Evolutionary conservation across 169 alveolate species (phyloP).

Genomic region (Plasmodium malariae): DNA sequence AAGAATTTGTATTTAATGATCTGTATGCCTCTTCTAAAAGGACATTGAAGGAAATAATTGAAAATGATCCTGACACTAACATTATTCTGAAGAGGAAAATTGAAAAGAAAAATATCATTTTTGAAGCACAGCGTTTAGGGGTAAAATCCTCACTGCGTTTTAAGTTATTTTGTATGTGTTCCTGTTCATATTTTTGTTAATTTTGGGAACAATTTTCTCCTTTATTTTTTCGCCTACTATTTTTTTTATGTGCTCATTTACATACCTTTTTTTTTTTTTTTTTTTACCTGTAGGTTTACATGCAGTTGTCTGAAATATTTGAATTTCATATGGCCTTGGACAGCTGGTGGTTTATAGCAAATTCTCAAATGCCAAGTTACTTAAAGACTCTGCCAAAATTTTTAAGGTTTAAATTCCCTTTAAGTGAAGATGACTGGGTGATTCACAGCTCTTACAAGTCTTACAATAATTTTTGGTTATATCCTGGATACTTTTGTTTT

Average conservation of each 20-base stretch:
- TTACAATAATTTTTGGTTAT: constrained; percentile 82
- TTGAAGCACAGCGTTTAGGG: constrained; percentile 73
- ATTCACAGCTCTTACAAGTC: constrained; percentile 64
- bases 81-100: constrained; percentile 81
- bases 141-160: constrained; percentile 18
- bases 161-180: background rate
- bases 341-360: constrained; percentile 87
- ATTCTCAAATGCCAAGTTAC: constrained; percentile 79
- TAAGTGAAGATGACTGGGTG: constrained; percentile 78
- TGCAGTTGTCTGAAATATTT: constrained; percentile 84
- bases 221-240: too few species aligned
- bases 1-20: constrained; percentile 83
- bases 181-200: background rate
- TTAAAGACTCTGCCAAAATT: constrained; percentile 76
- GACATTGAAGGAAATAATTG: constrained; percentile 86
- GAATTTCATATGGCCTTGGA: constrained; percentile 85
- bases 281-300: constrained; percentile 68
- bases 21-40: constrained; percentile 83
- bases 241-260: too few species aligned
- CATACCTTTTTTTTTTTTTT: background rate
- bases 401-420: constrained; percentile 80
- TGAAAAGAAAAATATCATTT: constrained; percentile 57
- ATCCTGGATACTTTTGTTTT: constrained; percentile 85
- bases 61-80: constrained; percentile 84
- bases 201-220: background rate